Base-by-base conservation (phyloP, 192 early-diverging fungal genomes). In the Coemansia sp. region DNA sequence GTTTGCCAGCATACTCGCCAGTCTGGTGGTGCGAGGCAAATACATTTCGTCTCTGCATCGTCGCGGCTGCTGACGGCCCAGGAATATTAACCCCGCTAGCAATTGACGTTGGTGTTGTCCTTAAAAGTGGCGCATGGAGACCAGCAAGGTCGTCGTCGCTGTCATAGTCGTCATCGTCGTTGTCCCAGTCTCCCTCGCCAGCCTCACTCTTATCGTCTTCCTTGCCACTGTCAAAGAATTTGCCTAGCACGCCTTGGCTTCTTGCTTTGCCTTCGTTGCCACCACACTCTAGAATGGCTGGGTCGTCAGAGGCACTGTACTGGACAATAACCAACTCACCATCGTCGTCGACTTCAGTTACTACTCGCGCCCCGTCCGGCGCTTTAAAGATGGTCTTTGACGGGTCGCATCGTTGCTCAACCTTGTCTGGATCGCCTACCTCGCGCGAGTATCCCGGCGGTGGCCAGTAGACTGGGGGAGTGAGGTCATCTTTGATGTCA, bases 401-500 rank as follows among this genome's bases (percentile, higher is more conserved):
- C 2, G 60, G 65, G 38, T 67, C 65, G 42, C 67, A 70, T 10
- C 67, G 46, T 65, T 71, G 66, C 56, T 64, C 55, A 38, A 67
- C 68, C 56, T 46, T 63, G 16, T 48, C 64, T 0, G 67, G 65
- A 20, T 68, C 65, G 50, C 60, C 67, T 5, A 55, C 51, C 58
- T 75, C 71, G 57, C 71, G 70, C 23, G 68, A 69, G 67, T 92
- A 92, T 26, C 90, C 89, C 16, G 79, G 82, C 7, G 92, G 92
- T 21, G 92, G 92, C 91, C 91, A 92, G 64, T 85, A 77, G 60
- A 83, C 79, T 1, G 78, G 67, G 10, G 76, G 66, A 3, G 60
- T 60, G 35, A 65, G 83, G 10, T 73, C 79, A n/a, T 81, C 50
- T 13, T 56, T 70, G 33, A 94, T 85, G 8, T 83, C 69, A 70